Base-by-base conservation (phyloP, 2,329 filamentous ascomycete genomes). In the Fusarium napiforme region DNA sequence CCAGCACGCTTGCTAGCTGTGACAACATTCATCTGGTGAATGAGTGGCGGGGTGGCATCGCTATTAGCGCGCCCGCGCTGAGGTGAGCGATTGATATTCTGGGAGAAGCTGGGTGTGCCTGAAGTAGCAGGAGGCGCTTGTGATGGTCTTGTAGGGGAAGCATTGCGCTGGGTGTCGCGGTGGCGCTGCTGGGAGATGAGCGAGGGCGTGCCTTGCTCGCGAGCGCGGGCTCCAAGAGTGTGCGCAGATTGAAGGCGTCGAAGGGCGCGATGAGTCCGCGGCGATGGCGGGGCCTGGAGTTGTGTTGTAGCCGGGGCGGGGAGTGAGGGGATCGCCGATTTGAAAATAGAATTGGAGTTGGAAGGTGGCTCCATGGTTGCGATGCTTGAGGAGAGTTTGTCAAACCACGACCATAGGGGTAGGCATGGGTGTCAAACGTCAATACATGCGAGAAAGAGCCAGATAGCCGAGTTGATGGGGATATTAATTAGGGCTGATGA, bases 171-270 rank as follows among this genome's bases (percentile, higher is more conserved):
- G 55, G 83, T 82, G 67, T 86, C 81, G 67, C 84, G 86, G 65
- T 86, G 86, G 50, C 88, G 87, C 78, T 91, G 90, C 77, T 91
- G 89, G n/a, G 90, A 87, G 76, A 91, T 90, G 72, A 92, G 84
- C 0, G 89, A 89, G 30, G 88, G 84, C 66, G 84, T 84, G 71
- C 80, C 83, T 61, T 84, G 79, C 60, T 85, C 83, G 76, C 89
- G 87, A 62, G 85, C 83, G 76, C 88, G 87, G 70, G 90, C 79
- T 79, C 90, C 89, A 60, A 94, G 83, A 82, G 88, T 86, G 84
- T 94, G 92, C 57, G 93, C 92, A 37, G 93, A 95, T 82, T 94
- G 92, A 36, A 94, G 89, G 79, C 92, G 92, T 75, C 93, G 89
- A 68, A 95, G 86, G 52, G 89, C 88, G 77, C 92, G 89, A 79